phyloP scores from a whole-genome alignment of 768 basidiomycete species.

The Russula sp. region DNA sequence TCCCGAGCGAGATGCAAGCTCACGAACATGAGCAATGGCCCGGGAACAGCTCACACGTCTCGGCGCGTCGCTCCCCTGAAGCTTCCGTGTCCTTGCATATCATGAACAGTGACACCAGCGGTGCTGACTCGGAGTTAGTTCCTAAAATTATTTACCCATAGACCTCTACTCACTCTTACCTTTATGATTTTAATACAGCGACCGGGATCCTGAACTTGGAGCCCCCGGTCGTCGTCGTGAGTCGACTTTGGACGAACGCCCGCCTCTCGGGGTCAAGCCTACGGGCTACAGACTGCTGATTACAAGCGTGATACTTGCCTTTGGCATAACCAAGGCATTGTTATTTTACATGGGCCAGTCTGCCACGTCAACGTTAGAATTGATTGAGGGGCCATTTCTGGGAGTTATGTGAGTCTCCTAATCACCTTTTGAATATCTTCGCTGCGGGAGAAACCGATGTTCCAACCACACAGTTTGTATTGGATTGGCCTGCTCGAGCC shows the following conservation, averaged over 20 bases:
- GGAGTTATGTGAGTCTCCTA: slow-evolving; percentile 3
- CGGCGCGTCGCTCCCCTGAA: not conserved
- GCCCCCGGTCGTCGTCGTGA: not conserved
- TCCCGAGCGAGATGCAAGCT: not conserved
- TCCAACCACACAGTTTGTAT: not conserved
- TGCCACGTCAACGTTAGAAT: slow-evolving; percentile 11
- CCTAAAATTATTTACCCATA: not conserved
- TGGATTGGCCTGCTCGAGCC: slow-evolving; percentile 16
- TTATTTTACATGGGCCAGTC: slow-evolving; percentile 15
- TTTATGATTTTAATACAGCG: not conserved
- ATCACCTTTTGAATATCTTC: too few species aligned
- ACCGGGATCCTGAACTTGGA: not conserved
- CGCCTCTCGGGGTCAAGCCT: slow-evolving; percentile 12
- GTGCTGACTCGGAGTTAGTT: slow-evolving; percentile 1
- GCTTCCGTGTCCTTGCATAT: not conserved
- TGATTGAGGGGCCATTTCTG: slow-evolving; percentile 11
- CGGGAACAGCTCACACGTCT: not conserved
- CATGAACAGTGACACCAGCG: not conserved
- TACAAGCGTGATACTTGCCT: not conserved
- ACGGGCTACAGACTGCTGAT: slow-evolving; percentile 16
- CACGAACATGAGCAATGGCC: not conserved
- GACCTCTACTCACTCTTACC: not conserved
- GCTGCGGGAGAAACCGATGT: not conserved
- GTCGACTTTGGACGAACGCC: not conserved
- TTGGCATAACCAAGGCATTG: slow-evolving; percentile 8